phyloP scores from a whole-genome alignment of 2,329 filamentous ascomycete species.

The Aspergillus intermedius region DNA sequence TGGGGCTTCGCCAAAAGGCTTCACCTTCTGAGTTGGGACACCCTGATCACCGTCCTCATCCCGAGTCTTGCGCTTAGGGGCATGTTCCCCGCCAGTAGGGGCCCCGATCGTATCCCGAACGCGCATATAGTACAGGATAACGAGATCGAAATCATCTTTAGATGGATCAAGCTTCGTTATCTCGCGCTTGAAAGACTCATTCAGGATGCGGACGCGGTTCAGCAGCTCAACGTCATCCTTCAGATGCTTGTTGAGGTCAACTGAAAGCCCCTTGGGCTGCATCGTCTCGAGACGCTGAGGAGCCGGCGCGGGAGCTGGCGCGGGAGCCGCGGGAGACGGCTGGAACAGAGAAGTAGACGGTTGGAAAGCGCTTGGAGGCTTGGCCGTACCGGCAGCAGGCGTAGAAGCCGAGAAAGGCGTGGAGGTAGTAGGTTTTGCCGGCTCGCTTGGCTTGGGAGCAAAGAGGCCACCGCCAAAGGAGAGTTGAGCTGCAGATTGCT shows the following conservation, averaged over 20 bases:
- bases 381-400: not conserved
- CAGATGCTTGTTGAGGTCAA: constrained; percentile 11
- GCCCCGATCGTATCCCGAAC: constrained; percentile 32
- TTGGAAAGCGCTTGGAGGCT: constrained; percentile 6
- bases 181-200: constrained; percentile 28
- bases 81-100: constrained; percentile 20
- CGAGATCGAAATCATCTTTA: constrained; percentile 27
- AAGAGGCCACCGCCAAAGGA: constrained; percentile 11
- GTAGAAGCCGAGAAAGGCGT: constrained; percentile 11
- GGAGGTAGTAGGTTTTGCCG: constrained; percentile 7
- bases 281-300: constrained; percentile 8
- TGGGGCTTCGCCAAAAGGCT: constrained; percentile 7
- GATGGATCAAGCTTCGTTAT: constrained; percentile 26
- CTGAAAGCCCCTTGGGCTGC: constrained; percentile 12
- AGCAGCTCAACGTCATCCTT: constrained; percentile 16
- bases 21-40: constrained; percentile 13
- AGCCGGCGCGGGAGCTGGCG: not conserved
- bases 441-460: constrained; percentile 10
- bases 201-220: constrained; percentile 29
- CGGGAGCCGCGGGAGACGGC: constrained; percentile 1
- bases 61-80: constrained; percentile 22
- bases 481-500: constrained; percentile 7
- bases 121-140: constrained; percentile 33
- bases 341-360: constrained; percentile 5
- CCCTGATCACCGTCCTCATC: constrained; percentile 13